Evolutionary conservation across 495 filamentous ascomycete species (phyloP).

Genomic region (Penicillium canariense): DNA sequence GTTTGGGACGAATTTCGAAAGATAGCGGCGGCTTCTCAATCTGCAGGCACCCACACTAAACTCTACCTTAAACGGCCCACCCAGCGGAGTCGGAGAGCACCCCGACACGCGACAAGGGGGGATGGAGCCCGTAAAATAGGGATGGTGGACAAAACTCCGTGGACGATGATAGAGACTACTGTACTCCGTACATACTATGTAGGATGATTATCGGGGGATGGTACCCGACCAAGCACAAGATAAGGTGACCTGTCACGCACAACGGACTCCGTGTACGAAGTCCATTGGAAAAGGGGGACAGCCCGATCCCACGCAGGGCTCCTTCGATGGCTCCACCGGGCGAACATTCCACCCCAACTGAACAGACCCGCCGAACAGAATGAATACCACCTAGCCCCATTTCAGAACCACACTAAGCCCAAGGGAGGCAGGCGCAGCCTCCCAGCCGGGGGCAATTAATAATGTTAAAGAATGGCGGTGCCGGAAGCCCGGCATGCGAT

Average conservation of each 20-base stretch:
- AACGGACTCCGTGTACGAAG: not conserved
- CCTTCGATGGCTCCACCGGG: slow-evolving; percentile 24
- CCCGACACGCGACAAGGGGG: slow-evolving; percentile 1
- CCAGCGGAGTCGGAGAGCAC: not conserved
- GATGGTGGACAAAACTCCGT: not conserved
- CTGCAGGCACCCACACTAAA: slow-evolving; percentile 31
- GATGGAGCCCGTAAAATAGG: too few relatives aligned
- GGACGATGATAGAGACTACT: not conserved
- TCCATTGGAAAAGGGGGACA: not conserved
- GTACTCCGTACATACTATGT: too few relatives aligned
- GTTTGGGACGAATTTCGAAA: not conserved
- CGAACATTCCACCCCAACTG: slow-evolving; percentile 27
- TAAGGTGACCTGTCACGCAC: too few relatives aligned
- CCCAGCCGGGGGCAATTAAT: not conserved
- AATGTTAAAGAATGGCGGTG: not conserved
- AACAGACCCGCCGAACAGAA: not conserved
- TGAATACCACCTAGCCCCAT: slow-evolving; percentile 4
- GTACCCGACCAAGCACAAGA: too few relatives aligned
- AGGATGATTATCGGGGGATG: too few relatives aligned
- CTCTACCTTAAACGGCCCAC: slow-evolving; percentile 29
- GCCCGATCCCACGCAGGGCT: slow-evolving; percentile 4
- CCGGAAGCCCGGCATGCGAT: slow-evolving; percentile 6
- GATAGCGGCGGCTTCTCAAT: slow-evolving; percentile 16
- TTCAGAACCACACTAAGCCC: not conserved
- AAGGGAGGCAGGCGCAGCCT: not conserved